phyloP scores from a whole-genome alignment of 1,284 basidiomycete species.

The Heliocybe sulcata region DNA sequence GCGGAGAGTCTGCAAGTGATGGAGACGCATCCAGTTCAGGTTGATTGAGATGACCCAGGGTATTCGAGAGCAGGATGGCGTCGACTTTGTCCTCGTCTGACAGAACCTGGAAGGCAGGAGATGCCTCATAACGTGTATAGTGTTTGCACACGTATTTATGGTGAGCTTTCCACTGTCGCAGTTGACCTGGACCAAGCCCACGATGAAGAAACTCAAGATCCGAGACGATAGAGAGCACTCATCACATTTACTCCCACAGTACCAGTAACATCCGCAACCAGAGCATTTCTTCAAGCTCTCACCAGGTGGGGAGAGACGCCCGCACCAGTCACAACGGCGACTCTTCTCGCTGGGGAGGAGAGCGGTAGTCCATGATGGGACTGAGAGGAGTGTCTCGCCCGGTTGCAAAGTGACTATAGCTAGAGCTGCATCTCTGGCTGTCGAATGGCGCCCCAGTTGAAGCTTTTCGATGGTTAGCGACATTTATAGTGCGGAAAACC shows the following conservation, averaged over 20 bases:
- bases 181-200: constrained; percentile 48
- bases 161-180: constrained; percentile 51
- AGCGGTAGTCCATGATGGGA: constrained; percentile 22
- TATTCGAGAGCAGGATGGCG: constrained; percentile 53
- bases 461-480: neutral
- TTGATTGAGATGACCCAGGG: constrained; percentile 35
- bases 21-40: neutral
- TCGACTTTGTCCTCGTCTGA: constrained; percentile 49
- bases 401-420: neutral
- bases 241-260: constrained; percentile 59
- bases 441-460: neutral
- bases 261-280: constrained; percentile 63
- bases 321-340: constrained; percentile 56
- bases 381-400: neutral
- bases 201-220: neutral
- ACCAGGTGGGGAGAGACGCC: constrained; percentile 20
- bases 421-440: neutral
- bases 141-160: constrained; percentile 61
- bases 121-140: constrained; percentile 37
- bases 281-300: constrained; percentile 40
- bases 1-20: constrained; percentile 17
- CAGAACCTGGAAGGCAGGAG: constrained; percentile 38
- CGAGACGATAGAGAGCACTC: constrained; percentile 5
- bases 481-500: too few relatives aligned
- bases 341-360: constrained; percentile 52